These are phyloP conservation scores for Vicia villosa DNA, from an alignment of 306 rosid genomes.

Conservation along the genomic window DNA sequence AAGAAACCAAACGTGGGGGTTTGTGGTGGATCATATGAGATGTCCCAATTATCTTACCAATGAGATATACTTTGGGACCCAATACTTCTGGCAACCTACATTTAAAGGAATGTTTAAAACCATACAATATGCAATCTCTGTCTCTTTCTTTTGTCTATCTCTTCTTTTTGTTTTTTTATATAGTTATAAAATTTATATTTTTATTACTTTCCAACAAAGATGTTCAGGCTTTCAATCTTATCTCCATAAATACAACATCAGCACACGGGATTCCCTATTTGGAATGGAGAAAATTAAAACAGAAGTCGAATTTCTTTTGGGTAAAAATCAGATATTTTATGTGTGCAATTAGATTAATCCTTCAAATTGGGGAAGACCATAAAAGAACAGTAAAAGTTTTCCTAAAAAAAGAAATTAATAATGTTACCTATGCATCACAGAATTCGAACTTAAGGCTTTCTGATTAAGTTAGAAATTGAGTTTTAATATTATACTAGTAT, in stretches of 20 bases:
- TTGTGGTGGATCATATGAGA: conserved; percentile 53
- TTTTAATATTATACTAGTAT: too few relatives aligned
- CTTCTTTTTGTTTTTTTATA: not conserved
- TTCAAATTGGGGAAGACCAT: too few relatives aligned
- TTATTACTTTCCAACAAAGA: conserved; percentile 32
- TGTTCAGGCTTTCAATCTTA: conserved; percentile 23
- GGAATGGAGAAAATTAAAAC: too few relatives aligned
- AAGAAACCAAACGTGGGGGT: conserved; percentile 54
- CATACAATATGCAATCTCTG: conserved; percentile 37
- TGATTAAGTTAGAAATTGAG: too few relatives aligned
- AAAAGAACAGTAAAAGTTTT: too few relatives aligned
- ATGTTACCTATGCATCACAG: too few relatives aligned
- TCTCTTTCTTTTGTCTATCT: conserved; percentile 25
- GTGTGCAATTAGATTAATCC: too few relatives aligned
- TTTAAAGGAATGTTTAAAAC: conserved; percentile 47
- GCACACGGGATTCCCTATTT: conserved; percentile 18
- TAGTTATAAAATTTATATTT: not conserved
- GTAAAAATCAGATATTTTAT: too few relatives aligned
- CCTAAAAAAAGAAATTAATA: too few relatives aligned
- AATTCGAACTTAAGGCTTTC: too few relatives aligned
- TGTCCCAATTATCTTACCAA: conserved; percentile 42
- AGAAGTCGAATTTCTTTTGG: too few relatives aligned
- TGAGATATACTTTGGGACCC: conserved; percentile 49
- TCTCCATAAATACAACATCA: conserved; percentile 5
- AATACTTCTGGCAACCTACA: conserved; percentile 40